These are phyloP conservation scores for Alternaria triticimaculans DNA, from an alignment of 2,329 filamentous ascomycete genomes.

Conservation along the genomic window DNA sequence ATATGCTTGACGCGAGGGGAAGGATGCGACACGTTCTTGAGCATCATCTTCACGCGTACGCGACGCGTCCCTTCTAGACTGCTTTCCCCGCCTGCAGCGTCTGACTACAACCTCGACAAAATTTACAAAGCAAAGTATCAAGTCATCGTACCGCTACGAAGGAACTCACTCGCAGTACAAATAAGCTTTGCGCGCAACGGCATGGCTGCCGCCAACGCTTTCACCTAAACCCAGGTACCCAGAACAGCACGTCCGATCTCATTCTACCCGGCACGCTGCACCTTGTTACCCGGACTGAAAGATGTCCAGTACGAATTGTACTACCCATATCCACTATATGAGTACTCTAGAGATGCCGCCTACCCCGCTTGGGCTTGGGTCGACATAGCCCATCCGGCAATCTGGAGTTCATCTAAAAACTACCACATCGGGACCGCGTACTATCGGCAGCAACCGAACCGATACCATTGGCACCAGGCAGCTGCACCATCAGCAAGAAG, in stretches of 20 bases:
- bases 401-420: conserved; percentile 13
- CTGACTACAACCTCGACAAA: neutral
- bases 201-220: neutral
- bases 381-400: conserved; percentile 7
- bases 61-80: neutral
- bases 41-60: neutral
- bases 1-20: too few relatives aligned
- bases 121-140: neutral
- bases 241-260: neutral
- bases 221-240: neutral
- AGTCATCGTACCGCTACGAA: neutral
- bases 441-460: neutral
- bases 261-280: neutral
- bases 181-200: neutral
- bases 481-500: neutral
- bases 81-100: neutral
- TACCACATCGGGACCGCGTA: neutral
- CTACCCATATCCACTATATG: neutral
- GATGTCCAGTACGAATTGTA: neutral
- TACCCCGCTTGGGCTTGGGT: neutral
- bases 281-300: neutral
- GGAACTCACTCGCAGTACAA: neutral
- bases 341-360: neutral
- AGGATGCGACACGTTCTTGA: too few relatives aligned
- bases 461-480: neutral